A percentile compares a stretch with the other conserved stretches of the same genome.
Evolutionary conservation across 1,139 yeast species (phyloP).

Genomic region (Yamadazyma friedrichii): DNA sequence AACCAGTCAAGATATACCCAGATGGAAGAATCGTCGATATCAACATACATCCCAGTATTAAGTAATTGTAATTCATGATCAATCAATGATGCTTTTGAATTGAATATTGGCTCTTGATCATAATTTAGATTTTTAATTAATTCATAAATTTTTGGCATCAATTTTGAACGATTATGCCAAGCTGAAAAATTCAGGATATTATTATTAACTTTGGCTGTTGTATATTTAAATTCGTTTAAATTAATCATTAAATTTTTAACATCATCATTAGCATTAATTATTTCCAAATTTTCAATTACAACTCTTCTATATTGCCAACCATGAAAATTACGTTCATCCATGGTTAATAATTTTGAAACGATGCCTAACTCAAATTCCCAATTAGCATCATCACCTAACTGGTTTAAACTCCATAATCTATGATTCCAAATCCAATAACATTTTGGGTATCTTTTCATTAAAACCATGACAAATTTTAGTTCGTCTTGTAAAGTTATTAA

Average conservation of each 20-base stretch:
- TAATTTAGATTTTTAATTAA: constrained; percentile 14
- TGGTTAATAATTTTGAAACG: constrained; percentile 63
- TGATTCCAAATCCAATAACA: constrained; percentile 98
- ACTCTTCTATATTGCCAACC: constrained; percentile 94
- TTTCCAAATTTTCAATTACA: constrained; percentile 49
- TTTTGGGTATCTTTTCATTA: constrained; percentile 72
- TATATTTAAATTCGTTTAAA: constrained; percentile 66
- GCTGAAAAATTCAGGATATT: constrained; percentile 94
- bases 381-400: constrained; percentile 47
- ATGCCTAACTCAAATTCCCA: constrained; percentile 72
- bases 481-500: constrained; percentile 54
- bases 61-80: constrained; percentile 63
- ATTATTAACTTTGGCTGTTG: constrained; percentile 72
- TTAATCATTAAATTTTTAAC: constrained; percentile 19
- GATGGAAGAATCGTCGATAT: constrained; percentile 89
- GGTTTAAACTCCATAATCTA: constrained; percentile 75
- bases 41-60: constrained; percentile 86
- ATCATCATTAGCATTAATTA: constrained; percentile 7
- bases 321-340: constrained; percentile 84
- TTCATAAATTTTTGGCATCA: constrained; percentile 54
- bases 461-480: constrained; percentile 55
- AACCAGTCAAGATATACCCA: constrained; percentile 92
- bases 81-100: constrained; percentile 19
- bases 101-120: constrained; percentile 14
- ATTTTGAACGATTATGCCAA: constrained; percentile 85